Percentiles rank a stretch among this genome's conserved stretches.
These are phyloP conservation scores for Lactarius psammicola DNA, from an alignment of 768 basidiomycete species.

Conservation along the genomic window DNA sequence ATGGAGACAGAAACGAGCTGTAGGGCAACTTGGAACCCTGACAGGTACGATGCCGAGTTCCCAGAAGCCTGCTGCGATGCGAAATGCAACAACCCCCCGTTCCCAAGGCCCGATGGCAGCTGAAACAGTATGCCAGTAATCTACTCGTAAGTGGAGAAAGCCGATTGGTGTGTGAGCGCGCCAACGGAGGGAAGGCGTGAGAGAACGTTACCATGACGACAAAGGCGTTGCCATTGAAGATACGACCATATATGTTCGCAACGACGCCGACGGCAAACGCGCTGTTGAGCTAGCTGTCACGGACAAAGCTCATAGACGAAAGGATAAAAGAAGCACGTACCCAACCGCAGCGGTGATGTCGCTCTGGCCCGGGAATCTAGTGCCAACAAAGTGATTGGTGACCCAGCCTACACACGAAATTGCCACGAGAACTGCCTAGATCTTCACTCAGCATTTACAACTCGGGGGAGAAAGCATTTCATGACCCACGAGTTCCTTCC, in stretches of 20 bases:
- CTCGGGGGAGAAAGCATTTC: background rate
- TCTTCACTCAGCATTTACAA: background rate
- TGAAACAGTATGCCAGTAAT: slow-evolving; percentile 84
- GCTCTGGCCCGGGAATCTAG: slow-evolving; percentile 60
- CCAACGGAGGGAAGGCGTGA: background rate
- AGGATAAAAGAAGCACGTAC: slow-evolving; percentile 34
- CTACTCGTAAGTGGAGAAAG: slow-evolving; percentile 29
- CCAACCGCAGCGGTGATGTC: slow-evolving; percentile 81
- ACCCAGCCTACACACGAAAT: slow-evolving; percentile 75
- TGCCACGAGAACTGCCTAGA: slow-evolving; percentile 49
- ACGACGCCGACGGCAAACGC: slow-evolving; percentile 80
- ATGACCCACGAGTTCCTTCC: slow-evolving; percentile 52
- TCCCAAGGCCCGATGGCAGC: slow-evolving; percentile 77
- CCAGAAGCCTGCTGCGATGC: slow-evolving; percentile 55
- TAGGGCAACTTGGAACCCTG: slow-evolving; percentile 72
- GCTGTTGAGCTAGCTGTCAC: slow-evolving; percentile 34
- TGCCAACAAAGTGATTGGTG: slow-evolving; percentile 68
- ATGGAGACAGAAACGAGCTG: slow-evolving; percentile 77
- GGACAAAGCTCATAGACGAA: slow-evolving; percentile 12
- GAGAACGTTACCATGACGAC: slow-evolving; percentile 65
- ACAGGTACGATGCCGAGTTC: slow-evolving; percentile 53
- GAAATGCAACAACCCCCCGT: slow-evolving; percentile 75
- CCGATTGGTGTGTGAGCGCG: background rate
- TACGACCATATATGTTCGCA: slow-evolving; percentile 72
- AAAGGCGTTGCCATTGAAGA: slow-evolving; percentile 73